Evolutionary conservation across 108 stramenopile genomes (phyloP).

Genomic region (Nitzschia inconspicua): DNA sequence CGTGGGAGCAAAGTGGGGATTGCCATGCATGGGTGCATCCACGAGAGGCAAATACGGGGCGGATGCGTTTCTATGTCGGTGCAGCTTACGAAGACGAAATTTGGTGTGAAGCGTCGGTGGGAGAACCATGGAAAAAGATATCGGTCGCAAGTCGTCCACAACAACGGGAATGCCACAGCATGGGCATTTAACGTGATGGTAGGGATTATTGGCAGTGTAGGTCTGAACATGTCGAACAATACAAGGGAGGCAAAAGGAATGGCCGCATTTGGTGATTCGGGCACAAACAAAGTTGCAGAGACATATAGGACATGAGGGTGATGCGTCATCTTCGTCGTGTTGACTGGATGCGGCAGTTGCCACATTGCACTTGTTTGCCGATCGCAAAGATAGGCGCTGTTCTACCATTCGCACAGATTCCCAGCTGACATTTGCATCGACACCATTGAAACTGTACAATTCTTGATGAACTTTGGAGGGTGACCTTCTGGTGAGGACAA

Average conservation of each 20-base stretch:
- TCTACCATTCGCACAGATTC: slow-evolving; percentile 39
- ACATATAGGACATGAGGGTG: slow-evolving; percentile 64
- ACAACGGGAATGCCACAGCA: slow-evolving; percentile 38
- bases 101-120: slow-evolving; percentile 17
- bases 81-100: slow-evolving; percentile 52
- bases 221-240: slow-evolving; percentile 61
- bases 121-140: slow-evolving; percentile 39
- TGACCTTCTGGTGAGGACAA: slow-evolving; percentile 33
- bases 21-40: slow-evolving; percentile 5
- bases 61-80: slow-evolving; percentile 44
- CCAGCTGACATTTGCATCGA: slow-evolving; percentile 40
- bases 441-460: slow-evolving; percentile 26
- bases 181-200: slow-evolving; percentile 39
- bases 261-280: slow-evolving; percentile 77
- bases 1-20: slow-evolving; percentile 31
- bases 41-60: slow-evolving; percentile 62
- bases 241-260: slow-evolving; percentile 72
- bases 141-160: slow-evolving; percentile 59
- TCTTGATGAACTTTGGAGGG: slow-evolving; percentile 9
- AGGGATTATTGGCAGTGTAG: slow-evolving; percentile 11
- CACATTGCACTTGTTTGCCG: too few relatives aligned
- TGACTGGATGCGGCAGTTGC: neutral
- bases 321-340: neutral
- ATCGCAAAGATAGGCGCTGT: slow-evolving; percentile 8
- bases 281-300: slow-evolving; percentile 54